phyloP scores from a whole-genome alignment of 331 rosid genomes.

The Prunus yedoensis region DNA sequence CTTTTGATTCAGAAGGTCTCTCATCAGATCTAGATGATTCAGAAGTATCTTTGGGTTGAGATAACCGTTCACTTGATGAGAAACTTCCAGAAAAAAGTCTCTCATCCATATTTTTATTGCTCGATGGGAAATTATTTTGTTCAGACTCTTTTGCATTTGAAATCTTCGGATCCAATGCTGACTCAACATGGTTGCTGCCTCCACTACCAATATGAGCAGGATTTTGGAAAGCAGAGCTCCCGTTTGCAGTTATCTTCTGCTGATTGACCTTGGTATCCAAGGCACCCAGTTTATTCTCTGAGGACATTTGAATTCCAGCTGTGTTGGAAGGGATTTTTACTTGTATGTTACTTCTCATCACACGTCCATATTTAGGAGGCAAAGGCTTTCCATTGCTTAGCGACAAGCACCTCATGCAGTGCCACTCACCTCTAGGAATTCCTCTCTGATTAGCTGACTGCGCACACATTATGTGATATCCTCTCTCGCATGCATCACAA shows the following conservation, averaged over 20 bases:
- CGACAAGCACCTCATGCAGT: conserved; percentile 73
- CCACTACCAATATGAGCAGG: conserved; percentile 30
- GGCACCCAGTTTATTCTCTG: conserved; percentile 56
- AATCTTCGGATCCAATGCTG: conserved; percentile 33
- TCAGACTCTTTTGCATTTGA: conserved; percentile 36
- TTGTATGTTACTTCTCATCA: conserved; percentile 78
- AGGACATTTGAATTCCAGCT: conserved; percentile 45
- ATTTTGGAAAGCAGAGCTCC: conserved; percentile 41
- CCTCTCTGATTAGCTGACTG: conserved; percentile 69
- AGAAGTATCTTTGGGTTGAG: conserved; percentile 37
- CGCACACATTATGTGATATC: conserved; percentile 76
- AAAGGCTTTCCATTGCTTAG: conserved; percentile 84
- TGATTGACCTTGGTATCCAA: conserved; percentile 50
- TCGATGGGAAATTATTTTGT: conserved; percentile 30
- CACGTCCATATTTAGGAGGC: conserved; percentile 97
- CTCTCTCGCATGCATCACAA: conserved; percentile 95
- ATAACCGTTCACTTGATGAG: conserved; percentile 36
- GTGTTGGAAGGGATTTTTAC: conserved; percentile 51
- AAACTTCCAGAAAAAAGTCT: conserved; percentile 32
- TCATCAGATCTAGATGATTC: conserved; percentile 32
- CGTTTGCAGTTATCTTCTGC: conserved; percentile 47
- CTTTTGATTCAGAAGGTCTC: conserved; percentile 28
- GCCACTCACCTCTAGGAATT: conserved; percentile 94
- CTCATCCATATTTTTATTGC: conserved; percentile 37
- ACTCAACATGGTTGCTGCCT: conserved; percentile 31